Conservation (phyloP, 2,329 filamentous ascomycete species). For the Colletotrichum shisoi region DNA sequence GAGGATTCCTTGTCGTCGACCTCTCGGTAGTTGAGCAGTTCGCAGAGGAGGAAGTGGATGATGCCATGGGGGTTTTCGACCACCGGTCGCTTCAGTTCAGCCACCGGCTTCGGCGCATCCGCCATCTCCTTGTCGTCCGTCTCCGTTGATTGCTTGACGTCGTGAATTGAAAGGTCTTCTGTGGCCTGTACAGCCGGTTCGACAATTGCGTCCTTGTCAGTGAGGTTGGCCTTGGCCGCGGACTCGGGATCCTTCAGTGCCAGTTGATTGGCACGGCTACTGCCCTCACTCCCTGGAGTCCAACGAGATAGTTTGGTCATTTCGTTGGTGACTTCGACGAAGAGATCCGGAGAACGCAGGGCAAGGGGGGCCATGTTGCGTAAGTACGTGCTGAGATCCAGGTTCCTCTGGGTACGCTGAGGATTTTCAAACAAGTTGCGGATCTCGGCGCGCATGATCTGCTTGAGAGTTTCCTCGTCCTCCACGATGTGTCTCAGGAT, state of each 20-base stretch:
- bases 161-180: conserved; percentile 57
- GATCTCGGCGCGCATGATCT: conserved; percentile 92
- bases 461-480: conserved; percentile 87
- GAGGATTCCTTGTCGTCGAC: conserved; percentile 82
- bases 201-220: conserved; percentile 43
- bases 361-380: conserved; percentile 80
- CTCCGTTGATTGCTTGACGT: conserved; percentile 69
- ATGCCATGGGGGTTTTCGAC: conserved; percentile 95
- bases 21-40: conserved; percentile 89
- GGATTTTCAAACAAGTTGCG: conserved; percentile 73
- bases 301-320: conserved; percentile 77
- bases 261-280: conserved; percentile 49
- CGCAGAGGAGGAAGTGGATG: conserved; percentile 91
- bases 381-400: conserved; percentile 77
- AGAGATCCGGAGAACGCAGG: conserved; percentile 82
- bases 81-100: conserved; percentile 80
- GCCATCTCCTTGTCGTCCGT: conserved; percentile 65
- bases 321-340: conserved; percentile 87
- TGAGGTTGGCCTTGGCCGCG: conserved; percentile 38
- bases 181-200: conserved; percentile 57
- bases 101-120: conserved; percentile 68
- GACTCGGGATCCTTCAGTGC: conserved; percentile 52
- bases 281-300: conserved; percentile 51
- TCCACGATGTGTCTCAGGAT: conserved; percentile 92
- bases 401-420: conserved; percentile 59